Evolutionary conservation across 208 protist genomes (phyloP), one percentile per base, ranked within the genome.

Genomic region (Crithidia sp.): DNA sequence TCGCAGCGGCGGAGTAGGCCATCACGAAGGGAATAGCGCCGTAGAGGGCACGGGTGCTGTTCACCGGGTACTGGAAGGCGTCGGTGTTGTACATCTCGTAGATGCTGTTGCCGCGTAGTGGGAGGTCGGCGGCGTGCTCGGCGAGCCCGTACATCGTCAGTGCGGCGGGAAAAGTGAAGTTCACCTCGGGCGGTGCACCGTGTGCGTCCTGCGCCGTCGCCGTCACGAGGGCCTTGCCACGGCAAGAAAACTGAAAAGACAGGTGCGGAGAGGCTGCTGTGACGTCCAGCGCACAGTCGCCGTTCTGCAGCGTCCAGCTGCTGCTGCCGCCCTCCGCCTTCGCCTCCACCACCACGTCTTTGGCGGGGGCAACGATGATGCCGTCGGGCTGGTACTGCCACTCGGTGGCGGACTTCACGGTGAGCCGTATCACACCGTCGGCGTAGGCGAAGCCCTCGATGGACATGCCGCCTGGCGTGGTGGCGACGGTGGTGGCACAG

Each of bases 1-100:
- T 94, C 4, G 56, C 52, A 5, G 85, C 50, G 3, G 65, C 65
- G 8, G 75, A 76, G 79, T 98, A 96, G 43, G 93, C 95, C 63
- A 95, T 84, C 71, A 99, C 82, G 45, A 99, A 98, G 3, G 99
- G 99, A 10, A 99, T 94, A 6, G 88, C 62, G 17, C 98, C 98
- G 86, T 99, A 99, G 10, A 99, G 85, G 2, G 95, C 86, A 60
- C 94, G 88, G 7, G 91, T 89, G 76, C 96, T 93, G 73, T 99
- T 93, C 2, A 99, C 62, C 55, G 98, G 91, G 81, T 99, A 99
- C 76, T 99, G 87, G 78, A 99, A 99, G 6, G 99, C 96, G 74
- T 99, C 99, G 0, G 98, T 90, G 81, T 99, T 99, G 77, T 92
- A 99, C 45, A 99, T 84, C 37, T 96, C 81, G 80, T 99, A 99